Evolutionary conservation across 192 early-diverging fungal species (phyloP).

Genomic region (Entomortierella lignicola): DNA sequence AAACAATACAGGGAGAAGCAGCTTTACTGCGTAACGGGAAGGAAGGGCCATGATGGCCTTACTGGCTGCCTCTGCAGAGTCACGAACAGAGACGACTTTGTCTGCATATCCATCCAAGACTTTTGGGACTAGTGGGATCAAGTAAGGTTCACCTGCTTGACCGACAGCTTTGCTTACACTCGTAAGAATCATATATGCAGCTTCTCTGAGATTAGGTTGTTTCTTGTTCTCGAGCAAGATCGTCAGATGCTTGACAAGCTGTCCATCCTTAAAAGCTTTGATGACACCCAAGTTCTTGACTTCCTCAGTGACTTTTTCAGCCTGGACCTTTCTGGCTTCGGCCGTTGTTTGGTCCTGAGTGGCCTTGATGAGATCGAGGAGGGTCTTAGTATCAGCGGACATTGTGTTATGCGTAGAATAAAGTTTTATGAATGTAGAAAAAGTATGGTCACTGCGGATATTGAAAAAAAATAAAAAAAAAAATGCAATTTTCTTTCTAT

Average conservation of each 20-base stretch:
- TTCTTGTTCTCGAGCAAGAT: slow-evolving; percentile 77
- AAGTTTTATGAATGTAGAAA: too few relatives aligned
- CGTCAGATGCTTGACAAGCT: slow-evolving; percentile 66
- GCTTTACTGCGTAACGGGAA: slow-evolving; percentile 57
- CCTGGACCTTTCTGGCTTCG: slow-evolving; percentile 36
- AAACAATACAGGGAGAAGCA: slow-evolving; percentile 74
- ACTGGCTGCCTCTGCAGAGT: slow-evolving; percentile 56
- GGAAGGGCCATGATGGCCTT: slow-evolving; percentile 55
- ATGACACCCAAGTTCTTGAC: slow-evolving; percentile 69
- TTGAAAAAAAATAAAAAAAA: background rate
- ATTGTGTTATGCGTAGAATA: slow-evolving; percentile 2
- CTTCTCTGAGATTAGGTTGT: slow-evolving; percentile 65
- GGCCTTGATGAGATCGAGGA: slow-evolving; percentile 57
- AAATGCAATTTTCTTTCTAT: background rate
- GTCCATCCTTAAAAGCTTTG: slow-evolving; percentile 63
- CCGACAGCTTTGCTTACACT: slow-evolving; percentile 67
- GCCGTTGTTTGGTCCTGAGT: slow-evolving; percentile 37
- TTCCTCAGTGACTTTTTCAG: slow-evolving; percentile 59
- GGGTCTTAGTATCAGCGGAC: slow-evolving; percentile 24
- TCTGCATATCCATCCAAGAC: slow-evolving; percentile 72
- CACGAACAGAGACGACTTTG: slow-evolving; percentile 57
- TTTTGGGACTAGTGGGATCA: slow-evolving; percentile 68
- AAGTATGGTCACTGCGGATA: too few relatives aligned
- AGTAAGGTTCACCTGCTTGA: slow-evolving; percentile 73
- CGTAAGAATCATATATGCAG: slow-evolving; percentile 65